Evolutionary conservation across 2,329 filamentous ascomycete genomes (phyloP), one percentile per base, ranked within the genome.

Genomic region (Cercospora berteroae): DNA sequence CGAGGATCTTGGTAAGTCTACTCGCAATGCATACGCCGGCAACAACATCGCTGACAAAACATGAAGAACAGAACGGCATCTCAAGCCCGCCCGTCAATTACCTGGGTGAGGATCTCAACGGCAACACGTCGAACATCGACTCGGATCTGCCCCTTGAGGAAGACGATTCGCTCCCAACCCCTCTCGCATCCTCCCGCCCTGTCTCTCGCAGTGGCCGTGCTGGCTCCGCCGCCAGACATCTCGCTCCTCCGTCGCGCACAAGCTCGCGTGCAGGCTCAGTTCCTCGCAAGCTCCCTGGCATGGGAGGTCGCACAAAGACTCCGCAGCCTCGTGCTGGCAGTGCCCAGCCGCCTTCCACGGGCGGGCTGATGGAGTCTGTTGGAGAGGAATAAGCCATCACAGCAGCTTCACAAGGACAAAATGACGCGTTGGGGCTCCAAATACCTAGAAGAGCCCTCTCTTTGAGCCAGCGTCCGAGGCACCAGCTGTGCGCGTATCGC

Each of bases 121-220:
- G 31, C 6, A 10, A 7, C 60, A 69, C 13, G 39, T 63, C 69
- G 7, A 64, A 66, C 13, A 67, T 66, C 58, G 69, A 71, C 60
- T 64, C 69, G 39, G 55, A 67, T 27, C 60, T 67, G 12, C 55
- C 69, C 3, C 60, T 63, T 10, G 48, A 33, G 16, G 60, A 39
- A 16, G 65, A 57, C 4, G 67, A 67, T 12, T 70, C 67, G 6
- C 62, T 62, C 29, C 55, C 65, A 36, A 13, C 25, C 5, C 59
- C 48, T 39, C 33, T 33, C 25, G 16, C 60, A 10, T 67, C 66
- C 9, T 70, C 69, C 8, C 67, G 69, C 12, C 65, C 69, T 52
- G 58, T 65, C 18, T 72, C 70, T 56, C 69, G 67, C 20, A 60
- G 60, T 27, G 65, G 67, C 50, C 60, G 65, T 36, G 60, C 68